phyloP scores from a whole-genome alignment of 768 basidiomycete genomes.

The Pseudohyphozyma bogoriensis region DNA sequence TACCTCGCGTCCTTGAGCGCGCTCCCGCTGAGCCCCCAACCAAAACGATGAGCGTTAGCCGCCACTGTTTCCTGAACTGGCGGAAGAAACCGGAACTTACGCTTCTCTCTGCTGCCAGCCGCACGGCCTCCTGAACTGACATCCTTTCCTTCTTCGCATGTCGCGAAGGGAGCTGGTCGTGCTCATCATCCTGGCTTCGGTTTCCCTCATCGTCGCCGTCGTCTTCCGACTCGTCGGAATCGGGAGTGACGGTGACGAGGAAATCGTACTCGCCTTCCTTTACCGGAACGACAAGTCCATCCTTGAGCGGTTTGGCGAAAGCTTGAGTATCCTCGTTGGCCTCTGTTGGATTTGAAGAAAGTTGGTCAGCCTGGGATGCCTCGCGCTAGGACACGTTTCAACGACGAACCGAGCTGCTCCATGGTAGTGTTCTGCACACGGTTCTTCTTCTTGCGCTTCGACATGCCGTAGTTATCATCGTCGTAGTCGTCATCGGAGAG shows the following conservation, averaged over 20 bases:
- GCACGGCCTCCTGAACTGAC: not conserved
- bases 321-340: constrained; percentile 16
- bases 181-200: not conserved
- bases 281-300: not conserved
- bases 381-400: not conserved
- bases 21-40: not conserved
- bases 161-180: not conserved
- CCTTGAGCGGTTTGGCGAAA: constrained; percentile 4
- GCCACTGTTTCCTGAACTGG: not conserved
- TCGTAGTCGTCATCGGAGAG: constrained; percentile 26
- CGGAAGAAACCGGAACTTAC: too few relatives aligned
- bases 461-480: constrained; percentile 10
- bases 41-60: not conserved
- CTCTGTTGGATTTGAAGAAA: not conserved
- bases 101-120: not conserved
- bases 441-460: constrained; percentile 2
- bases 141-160: not conserved
- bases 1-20: not conserved
- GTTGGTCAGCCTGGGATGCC: not conserved
- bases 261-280: not conserved
- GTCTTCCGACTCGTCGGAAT: not conserved
- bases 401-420: constrained; percentile 9
- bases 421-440: not conserved
- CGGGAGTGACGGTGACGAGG: not conserved
- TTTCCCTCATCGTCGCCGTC: constrained; percentile 1